phyloP scores from a whole-genome alignment of 2,329 filamentous ascomycete species.

The Sphaerulina musiva region DNA sequence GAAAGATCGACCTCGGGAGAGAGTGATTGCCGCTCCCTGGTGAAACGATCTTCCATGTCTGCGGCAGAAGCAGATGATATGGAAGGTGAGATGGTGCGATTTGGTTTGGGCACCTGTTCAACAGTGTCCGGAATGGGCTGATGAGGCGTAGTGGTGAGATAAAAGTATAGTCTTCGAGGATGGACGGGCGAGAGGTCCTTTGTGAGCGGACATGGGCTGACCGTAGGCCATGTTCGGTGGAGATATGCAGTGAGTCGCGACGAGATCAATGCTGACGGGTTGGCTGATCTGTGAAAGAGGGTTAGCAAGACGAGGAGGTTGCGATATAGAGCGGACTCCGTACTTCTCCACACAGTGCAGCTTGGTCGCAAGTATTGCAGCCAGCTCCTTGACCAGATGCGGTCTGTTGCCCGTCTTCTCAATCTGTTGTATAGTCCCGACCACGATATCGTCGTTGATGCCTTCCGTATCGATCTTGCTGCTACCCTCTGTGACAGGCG shows the following conservation, averaged over 20 bases:
- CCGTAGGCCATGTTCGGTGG: slow-evolving; percentile 73
- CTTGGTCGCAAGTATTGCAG: slow-evolving; percentile 66
- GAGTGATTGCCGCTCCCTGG: slow-evolving; percentile 60
- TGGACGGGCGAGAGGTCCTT: slow-evolving; percentile 91
- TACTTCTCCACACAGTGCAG: slow-evolving; percentile 88
- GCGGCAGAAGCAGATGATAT: slow-evolving; percentile 67
- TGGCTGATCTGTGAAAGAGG: slow-evolving; percentile 65
- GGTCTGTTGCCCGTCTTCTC: slow-evolving; percentile 86
- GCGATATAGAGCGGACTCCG: slow-evolving; percentile 37
- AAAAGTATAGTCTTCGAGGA: slow-evolving; percentile 93
- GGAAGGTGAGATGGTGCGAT: slow-evolving; percentile 72
- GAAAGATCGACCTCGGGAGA: slow-evolving; percentile 92
- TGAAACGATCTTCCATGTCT: slow-evolving; percentile 61
- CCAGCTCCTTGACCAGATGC: slow-evolving; percentile 90
- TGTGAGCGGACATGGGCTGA: slow-evolving; percentile 76
- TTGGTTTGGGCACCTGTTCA: slow-evolving; percentile 33
- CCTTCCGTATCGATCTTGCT: slow-evolving; percentile 67
- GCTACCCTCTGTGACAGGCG: slow-evolving; percentile 51
- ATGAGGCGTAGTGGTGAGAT: slow-evolving; percentile 79
- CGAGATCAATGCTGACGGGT: slow-evolving; percentile 90
- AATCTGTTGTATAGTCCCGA: slow-evolving; percentile 79
- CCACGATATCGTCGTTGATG: slow-evolving; percentile 92
- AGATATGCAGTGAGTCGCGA: slow-evolving; percentile 84
- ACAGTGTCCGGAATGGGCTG: slow-evolving; percentile 66
- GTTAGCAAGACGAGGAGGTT: slow-evolving; percentile 29